A percentile compares a stretch with the other conserved stretches of the same genome.
Conservation (phyloP, 176 grass and related monocot genomes). For the Calamus simplicifolius region DNA sequence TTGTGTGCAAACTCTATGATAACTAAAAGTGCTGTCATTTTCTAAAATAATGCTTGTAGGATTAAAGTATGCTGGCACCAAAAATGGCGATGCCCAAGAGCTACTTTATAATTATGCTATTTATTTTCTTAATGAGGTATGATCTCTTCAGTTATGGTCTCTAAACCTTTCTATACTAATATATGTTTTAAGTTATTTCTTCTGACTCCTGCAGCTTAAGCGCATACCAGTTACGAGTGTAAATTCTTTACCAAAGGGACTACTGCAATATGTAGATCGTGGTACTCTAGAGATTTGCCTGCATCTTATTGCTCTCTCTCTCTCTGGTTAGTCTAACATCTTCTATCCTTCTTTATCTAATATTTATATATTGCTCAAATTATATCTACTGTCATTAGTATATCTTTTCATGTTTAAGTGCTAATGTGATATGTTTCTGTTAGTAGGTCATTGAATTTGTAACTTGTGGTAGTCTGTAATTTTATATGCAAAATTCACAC, state of each 20-base stretch:
- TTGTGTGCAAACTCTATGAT: no score
- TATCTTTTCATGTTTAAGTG: no score
- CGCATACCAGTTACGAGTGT: constrained; percentile 42
- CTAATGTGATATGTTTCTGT: no score
- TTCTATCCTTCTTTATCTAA: constrained; percentile 1
- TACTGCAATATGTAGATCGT: constrained; percentile 80
- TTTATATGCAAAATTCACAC: no score
- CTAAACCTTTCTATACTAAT: constrained; percentile 11
- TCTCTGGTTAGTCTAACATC: constrained; percentile 52
- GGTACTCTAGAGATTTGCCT: constrained; percentile 80
- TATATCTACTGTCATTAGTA: no score
- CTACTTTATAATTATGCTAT: constrained; percentile 65
- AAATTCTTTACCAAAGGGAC: constrained; percentile 60
- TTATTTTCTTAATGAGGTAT: constrained; percentile 87
- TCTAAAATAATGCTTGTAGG: constrained; percentile 34
- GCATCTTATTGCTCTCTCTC: constrained; percentile 80
- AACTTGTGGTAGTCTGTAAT: no score
- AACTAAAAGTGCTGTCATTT: neutral
- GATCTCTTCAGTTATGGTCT: no score
- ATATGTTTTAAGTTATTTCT: constrained; percentile 11
- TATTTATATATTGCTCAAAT: no score
- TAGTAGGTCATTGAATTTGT: no score
- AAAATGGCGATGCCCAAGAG: constrained; percentile 82
- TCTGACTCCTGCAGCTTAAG: constrained; percentile 55
- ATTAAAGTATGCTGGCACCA: constrained; percentile 89